phyloP scores from a whole-genome alignment of 371 early-diverging fungal species.

The Apophysomyces elegans region DNA sequence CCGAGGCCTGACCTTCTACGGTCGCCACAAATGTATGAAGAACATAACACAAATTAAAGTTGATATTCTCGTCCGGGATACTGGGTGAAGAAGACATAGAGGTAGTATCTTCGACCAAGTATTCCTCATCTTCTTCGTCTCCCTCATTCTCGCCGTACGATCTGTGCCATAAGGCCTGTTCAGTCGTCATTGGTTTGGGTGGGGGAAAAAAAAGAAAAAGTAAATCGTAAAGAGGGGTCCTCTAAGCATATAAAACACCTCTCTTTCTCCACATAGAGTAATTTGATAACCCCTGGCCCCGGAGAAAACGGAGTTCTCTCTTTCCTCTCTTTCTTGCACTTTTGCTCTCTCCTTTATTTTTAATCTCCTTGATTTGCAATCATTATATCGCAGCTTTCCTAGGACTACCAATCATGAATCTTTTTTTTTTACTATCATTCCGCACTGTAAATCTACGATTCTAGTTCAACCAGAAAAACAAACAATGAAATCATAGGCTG shows the following conservation, averaged over 20 bases:
- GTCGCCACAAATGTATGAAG: conserved; percentile 93
- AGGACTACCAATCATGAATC: too few species aligned
- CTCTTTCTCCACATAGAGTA: conserved; percentile 9
- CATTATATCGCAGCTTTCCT: background rate
- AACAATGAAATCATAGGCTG: too few species aligned
- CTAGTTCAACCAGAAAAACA: too few species aligned
- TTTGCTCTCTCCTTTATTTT: background rate
- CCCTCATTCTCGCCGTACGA: conserved; percentile 41
- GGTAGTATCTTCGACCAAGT: conserved; percentile 40
- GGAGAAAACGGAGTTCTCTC: conserved; percentile 6
- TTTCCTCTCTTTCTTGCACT: conserved; percentile 5
- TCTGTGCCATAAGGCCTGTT: conserved; percentile 29
- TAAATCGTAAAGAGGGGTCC: conserved; percentile 11
- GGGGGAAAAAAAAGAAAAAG: background rate
- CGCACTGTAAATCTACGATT: too few species aligned
- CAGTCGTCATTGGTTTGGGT: conserved; percentile 2
- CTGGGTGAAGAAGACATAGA: conserved; percentile 63
- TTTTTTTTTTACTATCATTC: too few species aligned
- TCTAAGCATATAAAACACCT: conserved; percentile 8
- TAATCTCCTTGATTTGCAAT: conserved; percentile 3
- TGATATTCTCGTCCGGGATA: conserved; percentile 76
- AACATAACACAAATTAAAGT: conserved; percentile 86
- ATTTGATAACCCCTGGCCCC: conserved; percentile 6
- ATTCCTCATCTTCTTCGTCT: conserved; percentile 59
- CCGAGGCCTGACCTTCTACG: conserved; percentile 93